Evolutionary conservation across 345 rosid genomes (phyloP).

Genomic region (Conringia planisiliqua): DNA sequence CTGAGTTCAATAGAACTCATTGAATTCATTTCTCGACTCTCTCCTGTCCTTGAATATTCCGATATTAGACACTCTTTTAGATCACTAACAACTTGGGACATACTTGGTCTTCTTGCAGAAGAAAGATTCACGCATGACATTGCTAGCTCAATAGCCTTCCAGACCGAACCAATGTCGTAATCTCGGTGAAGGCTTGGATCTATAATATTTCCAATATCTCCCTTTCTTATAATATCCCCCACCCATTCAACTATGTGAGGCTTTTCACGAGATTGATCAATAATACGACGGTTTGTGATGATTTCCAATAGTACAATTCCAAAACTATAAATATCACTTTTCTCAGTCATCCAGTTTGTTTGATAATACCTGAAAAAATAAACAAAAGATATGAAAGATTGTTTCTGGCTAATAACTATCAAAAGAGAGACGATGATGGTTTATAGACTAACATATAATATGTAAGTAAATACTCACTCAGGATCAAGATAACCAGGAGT

Average conservation of each 20-base stretch:
- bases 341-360: conserved; percentile 34
- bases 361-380: conserved; percentile 33
- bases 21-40: neutral
- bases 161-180: conserved; percentile 20
- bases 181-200: conserved; percentile 21
- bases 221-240: neutral
- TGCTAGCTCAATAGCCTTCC: conserved; percentile 29
- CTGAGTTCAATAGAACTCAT: neutral
- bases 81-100: conserved; percentile 24
- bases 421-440: neutral
- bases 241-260: conserved; percentile 27
- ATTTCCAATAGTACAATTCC: conserved; percentile 42
- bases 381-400: too few species aligned
- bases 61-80: conserved; percentile 28
- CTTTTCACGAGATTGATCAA: conserved; percentile 8
- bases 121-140: conserved; percentile 24
- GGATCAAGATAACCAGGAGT: conserved; percentile 48
- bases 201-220: conserved; percentile 15
- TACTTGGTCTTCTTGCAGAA: conserved; percentile 29
- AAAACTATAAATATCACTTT: conserved; percentile 47
- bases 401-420: neutral
- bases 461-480: conserved; percentile 29
- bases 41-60: neutral
- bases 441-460: neutral
- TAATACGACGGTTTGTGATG: conserved; percentile 36